Conservation (phyloP, 768 basidiomycete species). For the Erythrobasidium yunnanense region DNA sequence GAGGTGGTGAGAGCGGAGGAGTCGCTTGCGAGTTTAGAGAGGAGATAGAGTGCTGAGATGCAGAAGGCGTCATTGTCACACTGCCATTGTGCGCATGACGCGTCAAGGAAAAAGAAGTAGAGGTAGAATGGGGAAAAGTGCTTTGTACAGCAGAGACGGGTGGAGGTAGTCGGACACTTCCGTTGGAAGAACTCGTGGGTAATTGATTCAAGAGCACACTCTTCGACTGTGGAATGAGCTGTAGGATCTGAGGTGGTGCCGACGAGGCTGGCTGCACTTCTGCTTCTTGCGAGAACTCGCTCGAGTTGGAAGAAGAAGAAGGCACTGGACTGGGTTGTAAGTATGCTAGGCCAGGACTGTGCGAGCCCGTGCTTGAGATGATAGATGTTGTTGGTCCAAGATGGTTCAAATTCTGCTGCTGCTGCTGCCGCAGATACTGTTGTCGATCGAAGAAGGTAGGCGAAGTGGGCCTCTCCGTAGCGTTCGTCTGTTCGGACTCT, state of each 20-base stretch:
- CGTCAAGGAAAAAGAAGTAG: neutral
- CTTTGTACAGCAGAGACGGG: neutral
- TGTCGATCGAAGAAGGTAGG: neutral
- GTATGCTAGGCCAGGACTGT: conserved; percentile 5
- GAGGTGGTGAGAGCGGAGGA: conserved; percentile 16
- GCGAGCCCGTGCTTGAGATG: neutral
- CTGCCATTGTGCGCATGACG: too few relatives aligned
- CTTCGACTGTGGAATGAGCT: neutral
- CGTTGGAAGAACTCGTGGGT: neutral
- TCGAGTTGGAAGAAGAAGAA: neutral
- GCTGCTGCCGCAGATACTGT: neutral
- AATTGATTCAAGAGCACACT: neutral
- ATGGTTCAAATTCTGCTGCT: too few relatives aligned
- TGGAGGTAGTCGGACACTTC: neutral
- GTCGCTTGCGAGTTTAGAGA: neutral
- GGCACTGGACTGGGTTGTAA: conserved; percentile 6
- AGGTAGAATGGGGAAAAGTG: neutral
- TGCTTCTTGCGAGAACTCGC: neutral
- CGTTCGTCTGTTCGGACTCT: neutral
- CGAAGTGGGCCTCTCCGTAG: neutral
- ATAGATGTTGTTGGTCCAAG: too few relatives aligned
- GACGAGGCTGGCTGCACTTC: neutral
- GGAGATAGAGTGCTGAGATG: neutral
- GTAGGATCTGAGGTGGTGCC: neutral
- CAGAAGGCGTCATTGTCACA: too few relatives aligned